Conservation (phyloP, 1,139 yeast genomes). For the Diutina sp. region DNA sequence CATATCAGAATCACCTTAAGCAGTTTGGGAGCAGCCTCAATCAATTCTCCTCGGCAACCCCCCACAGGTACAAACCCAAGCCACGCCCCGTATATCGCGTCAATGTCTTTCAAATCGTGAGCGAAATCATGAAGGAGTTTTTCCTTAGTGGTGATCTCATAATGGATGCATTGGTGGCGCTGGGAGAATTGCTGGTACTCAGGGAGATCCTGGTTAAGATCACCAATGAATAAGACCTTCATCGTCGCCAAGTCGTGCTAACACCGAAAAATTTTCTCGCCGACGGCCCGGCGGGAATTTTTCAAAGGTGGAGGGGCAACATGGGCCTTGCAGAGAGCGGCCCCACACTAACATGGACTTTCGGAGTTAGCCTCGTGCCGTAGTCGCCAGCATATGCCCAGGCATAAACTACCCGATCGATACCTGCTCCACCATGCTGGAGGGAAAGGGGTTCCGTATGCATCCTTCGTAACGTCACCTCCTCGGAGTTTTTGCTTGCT, state of each 20-base stretch:
- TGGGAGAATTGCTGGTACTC: conserved; percentile 23
- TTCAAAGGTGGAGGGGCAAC: not conserved
- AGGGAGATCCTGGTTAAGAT: conserved; percentile 21
- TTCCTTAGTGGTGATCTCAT: conserved; percentile 26
- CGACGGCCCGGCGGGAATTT: not conserved
- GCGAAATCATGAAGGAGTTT: conserved; percentile 26
- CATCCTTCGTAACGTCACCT: not conserved
- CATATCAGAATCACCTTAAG: conserved; percentile 50
- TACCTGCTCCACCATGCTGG: not conserved
- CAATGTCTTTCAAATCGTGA: conserved; percentile 23
- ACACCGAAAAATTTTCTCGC: not conserved
- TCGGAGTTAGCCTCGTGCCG: not conserved
- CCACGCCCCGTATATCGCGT: conserved; percentile 58
- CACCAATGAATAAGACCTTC: conserved; percentile 34
- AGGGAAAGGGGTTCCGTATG: not conserved
- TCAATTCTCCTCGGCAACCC: conserved; percentile 32
- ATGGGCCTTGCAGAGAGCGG: not conserved
- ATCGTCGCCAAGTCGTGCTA: not conserved
- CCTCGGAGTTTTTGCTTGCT: not conserved
- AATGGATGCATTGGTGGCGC: conserved; percentile 30
- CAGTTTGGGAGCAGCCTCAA: conserved; percentile 36
- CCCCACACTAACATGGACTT: not conserved
- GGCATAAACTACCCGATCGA: not conserved
- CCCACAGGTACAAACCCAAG: conserved; percentile 38
- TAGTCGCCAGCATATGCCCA: not conserved